Base-by-base conservation (phyloP, 768 basidiomycete genomes). In the Dictyophora rubrovolvata region DNA sequence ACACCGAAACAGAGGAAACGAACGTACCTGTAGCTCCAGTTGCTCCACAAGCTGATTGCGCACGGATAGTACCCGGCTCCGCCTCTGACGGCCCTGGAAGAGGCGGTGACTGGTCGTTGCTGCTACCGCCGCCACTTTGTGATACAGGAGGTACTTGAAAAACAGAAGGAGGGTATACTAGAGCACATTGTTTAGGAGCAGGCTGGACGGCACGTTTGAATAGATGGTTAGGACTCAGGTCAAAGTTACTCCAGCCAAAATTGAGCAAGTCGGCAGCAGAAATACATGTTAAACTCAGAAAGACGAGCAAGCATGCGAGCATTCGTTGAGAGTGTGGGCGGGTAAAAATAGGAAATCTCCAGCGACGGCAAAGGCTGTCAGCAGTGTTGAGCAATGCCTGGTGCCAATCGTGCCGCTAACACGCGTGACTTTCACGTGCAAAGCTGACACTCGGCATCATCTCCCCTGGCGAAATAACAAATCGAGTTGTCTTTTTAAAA, bases 1-100 rank as follows among this genome's bases (percentile, higher is more conserved):
- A 47, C 2, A 56, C 42, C 3, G 17, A 21, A 9, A 56, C 18
- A 22, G 2, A 54, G 36, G n/a, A 37, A 57, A 50, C 12, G n/a
- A 17, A 17, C 57, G n/a, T n/a, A 59, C 57, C 57, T 51, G 20
- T 59, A 17, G 57, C 57, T n/a, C 57, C 57, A 42, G 50, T 59
- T n/a, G 50, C 48, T 35, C 57, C 57, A 59, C 57, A 59, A 8
- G 57, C 57, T 18, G 49, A 51, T 28, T 59, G 57, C 8, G 57
- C 57, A 37, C 48, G 57, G 11, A 59, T 59, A 1, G 57, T 59
- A 23, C 50, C 57, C 11, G 57, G 49, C 20, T 22, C 48, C 17
- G 49, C 49, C 50, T 47, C 36, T 22, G 57, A 59, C 12, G 57
- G 57, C 16, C 57, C 50, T 23, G 57, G 57, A 51, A 59, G 50